phyloP scores from a whole-genome alignment of 148 eudicot species.

The Camellia granthamiana region DNA sequence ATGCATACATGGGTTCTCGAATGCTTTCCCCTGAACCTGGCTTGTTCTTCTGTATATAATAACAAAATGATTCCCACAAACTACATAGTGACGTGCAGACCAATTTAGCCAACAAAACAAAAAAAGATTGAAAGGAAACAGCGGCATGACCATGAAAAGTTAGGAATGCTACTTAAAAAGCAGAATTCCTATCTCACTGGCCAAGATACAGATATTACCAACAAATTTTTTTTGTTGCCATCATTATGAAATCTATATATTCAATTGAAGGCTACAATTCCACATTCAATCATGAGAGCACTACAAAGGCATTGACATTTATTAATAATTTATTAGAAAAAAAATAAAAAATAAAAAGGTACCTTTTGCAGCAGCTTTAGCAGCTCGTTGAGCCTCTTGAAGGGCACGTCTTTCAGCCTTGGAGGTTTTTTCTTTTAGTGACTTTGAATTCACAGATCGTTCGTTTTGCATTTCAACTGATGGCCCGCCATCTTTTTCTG shows the following conservation, averaged over 20 bases:
- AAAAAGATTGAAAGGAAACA: background rate
- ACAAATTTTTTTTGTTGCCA: no score
- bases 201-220: background rate
- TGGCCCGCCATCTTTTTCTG: slow-evolving; percentile 57
- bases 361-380: slow-evolving; percentile 93
- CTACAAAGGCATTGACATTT: background rate
- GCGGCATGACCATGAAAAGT: no score
- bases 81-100: background rate
- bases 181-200: background rate
- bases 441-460: slow-evolving; percentile 39
- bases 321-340: background rate
- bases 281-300: background rate
- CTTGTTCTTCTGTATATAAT: slow-evolving; percentile 3
- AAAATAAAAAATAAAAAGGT: background rate
- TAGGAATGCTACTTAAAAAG: background rate
- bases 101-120: slow-evolving; percentile 1
- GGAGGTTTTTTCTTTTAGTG: slow-evolving; percentile 74
- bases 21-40: background rate
- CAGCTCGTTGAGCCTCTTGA: slow-evolving; percentile 96
- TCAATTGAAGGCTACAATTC: slow-evolving; percentile 6
- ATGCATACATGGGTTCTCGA: background rate
- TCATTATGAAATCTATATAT: background rate
- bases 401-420: slow-evolving; percentile 95
- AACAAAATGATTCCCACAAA: slow-evolving; percentile 7
- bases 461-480: slow-evolving; percentile 46